Conservation (phyloP, 1,284 basidiomycete species). For the Cutaneotrichosporon sp. region DNA sequence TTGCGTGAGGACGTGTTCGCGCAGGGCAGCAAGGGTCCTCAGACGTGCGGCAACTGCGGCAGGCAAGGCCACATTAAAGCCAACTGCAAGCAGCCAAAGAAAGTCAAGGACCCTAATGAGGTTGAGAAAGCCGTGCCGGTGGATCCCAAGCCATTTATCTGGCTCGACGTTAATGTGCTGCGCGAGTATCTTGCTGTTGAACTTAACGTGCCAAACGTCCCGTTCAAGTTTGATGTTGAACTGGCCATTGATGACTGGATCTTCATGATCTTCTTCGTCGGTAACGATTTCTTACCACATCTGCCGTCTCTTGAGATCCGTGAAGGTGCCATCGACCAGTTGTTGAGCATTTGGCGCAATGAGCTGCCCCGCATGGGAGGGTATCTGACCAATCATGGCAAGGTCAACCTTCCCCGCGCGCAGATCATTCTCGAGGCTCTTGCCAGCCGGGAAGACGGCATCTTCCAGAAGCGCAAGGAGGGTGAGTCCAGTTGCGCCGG, state of each 20-base stretch:
- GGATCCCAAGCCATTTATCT: conserved; percentile 97
- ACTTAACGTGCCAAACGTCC: conserved; percentile 68
- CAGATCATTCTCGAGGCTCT: conserved; percentile 95
- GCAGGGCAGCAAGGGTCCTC: conserved; percentile 64
- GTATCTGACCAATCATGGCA: conserved; percentile 91
- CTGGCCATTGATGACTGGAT: conserved; percentile 99
- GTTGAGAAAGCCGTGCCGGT: conserved; percentile 60
- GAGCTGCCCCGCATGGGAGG: conserved; percentile 93
- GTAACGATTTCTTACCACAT: conserved; percentile 99
- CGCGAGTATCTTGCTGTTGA: conserved; percentile 98
- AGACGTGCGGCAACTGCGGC: conserved; percentile 81
- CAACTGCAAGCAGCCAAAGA: conserved; percentile 65
- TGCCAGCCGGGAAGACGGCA: conserved; percentile 87
- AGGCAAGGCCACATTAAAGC: conserved; percentile 91
- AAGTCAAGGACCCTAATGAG: conserved; percentile 54
- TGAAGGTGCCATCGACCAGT: conserved; percentile 96
- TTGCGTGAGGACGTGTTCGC: conserved; percentile 96
- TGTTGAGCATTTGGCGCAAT: conserved; percentile 91
- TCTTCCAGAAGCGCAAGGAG: conserved; percentile 88
- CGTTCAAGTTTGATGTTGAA: conserved; percentile 92
- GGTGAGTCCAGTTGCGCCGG: not conserved
- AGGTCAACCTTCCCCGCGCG: conserved; percentile 75
- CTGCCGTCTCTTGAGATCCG: conserved; percentile 96
- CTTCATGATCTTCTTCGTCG: conserved; percentile 98
- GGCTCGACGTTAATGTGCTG: conserved; percentile 90